phyloP scores from a whole-genome alignment of 2,329 filamentous ascomycete genomes.

The Trichoderma citrinoviride region DNA sequence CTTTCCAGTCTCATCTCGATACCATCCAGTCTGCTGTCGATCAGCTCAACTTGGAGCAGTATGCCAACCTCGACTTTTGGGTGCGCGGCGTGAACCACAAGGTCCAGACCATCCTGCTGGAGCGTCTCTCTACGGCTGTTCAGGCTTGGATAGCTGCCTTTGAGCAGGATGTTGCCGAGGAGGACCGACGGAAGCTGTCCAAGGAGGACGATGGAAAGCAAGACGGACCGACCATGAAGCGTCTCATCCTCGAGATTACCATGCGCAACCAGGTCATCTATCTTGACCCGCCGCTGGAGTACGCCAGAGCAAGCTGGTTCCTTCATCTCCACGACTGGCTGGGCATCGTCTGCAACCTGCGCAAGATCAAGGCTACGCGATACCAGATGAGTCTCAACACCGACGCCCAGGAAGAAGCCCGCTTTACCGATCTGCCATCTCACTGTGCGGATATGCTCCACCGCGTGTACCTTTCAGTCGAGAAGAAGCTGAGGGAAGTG shows the following conservation, averaged over 20 bases:
- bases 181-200: conserved; percentile 52
- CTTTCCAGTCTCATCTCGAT: conserved; percentile 78
- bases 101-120: conserved; percentile 75
- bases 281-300: conserved; percentile 88
- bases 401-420: conserved; percentile 59
- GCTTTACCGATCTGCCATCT: conserved; percentile 81
- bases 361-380: conserved; percentile 89
- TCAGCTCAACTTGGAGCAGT: conserved; percentile 93
- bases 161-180: conserved; percentile 57
- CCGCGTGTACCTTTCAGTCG: conserved; percentile 77
- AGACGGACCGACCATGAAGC: conserved; percentile 64
- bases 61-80: conserved; percentile 89
- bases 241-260: conserved; percentile 83
- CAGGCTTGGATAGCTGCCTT: conserved; percentile 86
- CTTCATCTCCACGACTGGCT: conserved; percentile 91
- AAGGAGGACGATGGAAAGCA: conserved; percentile 46
- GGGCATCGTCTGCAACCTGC: conserved; percentile 84
- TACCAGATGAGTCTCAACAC: conserved; percentile 87
- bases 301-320: conserved; percentile 90
- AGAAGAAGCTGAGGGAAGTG: conserved; percentile 77
- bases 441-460: conserved; percentile 77
- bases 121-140: conserved; percentile 82
- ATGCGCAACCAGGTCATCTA: conserved; percentile 99
- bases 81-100: conserved; percentile 82
- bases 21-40: conserved; percentile 90